Conservation (phyloP, 768 basidiomycete genomes). For the Pleurotus ostreatus region DNA sequence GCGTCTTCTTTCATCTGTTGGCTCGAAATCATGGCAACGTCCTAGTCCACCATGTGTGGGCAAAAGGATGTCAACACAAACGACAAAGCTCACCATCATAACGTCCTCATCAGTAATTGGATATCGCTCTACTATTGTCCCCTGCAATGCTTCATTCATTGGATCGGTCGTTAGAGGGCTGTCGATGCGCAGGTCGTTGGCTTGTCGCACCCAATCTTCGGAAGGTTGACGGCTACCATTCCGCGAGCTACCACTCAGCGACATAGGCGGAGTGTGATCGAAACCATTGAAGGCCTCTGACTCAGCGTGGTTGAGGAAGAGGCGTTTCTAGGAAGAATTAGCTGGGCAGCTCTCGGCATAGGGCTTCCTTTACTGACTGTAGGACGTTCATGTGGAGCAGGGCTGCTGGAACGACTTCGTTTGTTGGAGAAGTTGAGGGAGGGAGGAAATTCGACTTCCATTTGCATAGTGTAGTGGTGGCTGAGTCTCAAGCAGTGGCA, state of each 20-base stretch:
- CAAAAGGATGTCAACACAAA: neutral
- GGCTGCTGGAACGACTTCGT: neutral
- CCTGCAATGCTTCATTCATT: neutral
- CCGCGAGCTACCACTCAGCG: conserved; percentile 15
- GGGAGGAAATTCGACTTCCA: neutral
- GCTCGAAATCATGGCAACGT: neutral
- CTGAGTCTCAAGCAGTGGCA: neutral
- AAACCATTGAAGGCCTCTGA: neutral
- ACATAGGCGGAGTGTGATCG: neutral
- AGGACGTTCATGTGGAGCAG: neutral
- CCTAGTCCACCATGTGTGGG: neutral
- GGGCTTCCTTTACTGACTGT: neutral
- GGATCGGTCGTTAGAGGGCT: conserved; percentile 34
- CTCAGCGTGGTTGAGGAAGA: conserved; percentile 34
- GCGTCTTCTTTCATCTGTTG: neutral
- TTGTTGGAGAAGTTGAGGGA: neutral
- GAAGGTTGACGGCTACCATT: conserved; percentile 39
- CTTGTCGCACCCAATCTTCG: conserved; percentile 76
- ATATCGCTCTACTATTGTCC: neutral
- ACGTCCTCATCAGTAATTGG: neutral
- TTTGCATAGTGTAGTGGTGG: neutral
- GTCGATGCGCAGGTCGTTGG: conserved; percentile 62
- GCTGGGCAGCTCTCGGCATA: neutral
- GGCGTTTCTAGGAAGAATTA: conserved; percentile 49
- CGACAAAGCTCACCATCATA: conserved; percentile 1